These are phyloP conservation scores for Colletotrichum eremochloae DNA, from an alignment of 2,329 filamentous ascomycete genomes.

Conservation along the genomic window DNA sequence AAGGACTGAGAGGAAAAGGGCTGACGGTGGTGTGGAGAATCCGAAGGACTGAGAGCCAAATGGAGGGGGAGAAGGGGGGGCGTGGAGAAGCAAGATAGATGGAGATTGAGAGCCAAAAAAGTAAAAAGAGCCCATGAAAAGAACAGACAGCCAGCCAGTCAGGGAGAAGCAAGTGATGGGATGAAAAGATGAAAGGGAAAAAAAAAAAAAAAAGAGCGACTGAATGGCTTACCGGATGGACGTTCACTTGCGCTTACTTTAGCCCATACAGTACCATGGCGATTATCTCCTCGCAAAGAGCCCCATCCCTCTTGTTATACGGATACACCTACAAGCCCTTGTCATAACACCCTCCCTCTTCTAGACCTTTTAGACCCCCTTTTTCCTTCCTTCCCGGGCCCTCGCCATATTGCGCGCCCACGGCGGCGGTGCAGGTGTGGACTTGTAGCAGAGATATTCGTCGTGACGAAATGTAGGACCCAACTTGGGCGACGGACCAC, in stretches of 20 bases:
- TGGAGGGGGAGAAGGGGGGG: neutral
- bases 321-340: constrained; percentile 33
- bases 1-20: constrained; percentile 20
- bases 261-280: constrained; percentile 11
- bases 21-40: constrained; percentile 41
- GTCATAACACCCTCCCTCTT: constrained; percentile 32
- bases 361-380: constrained; percentile 26
- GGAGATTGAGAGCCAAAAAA: constrained; percentile 14
- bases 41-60: constrained; percentile 38
- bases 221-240: constrained; percentile 19
- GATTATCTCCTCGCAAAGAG: neutral
- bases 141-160: constrained; percentile 13
- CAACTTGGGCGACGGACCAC: constrained; percentile 19
- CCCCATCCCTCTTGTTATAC: constrained; percentile 25
- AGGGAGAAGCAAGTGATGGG: constrained; percentile 29
- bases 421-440: constrained; percentile 40
- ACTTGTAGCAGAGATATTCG: constrained; percentile 41
- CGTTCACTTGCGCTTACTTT: constrained; percentile 18
- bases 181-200: constrained; percentile 34
- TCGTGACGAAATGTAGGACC: constrained; percentile 35
- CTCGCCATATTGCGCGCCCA: constrained; percentile 25
- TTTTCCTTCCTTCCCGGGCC: constrained; percentile 2
- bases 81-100: constrained; percentile 7
- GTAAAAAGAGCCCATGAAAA: constrained; percentile 31
- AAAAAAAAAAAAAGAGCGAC: neutral